phyloP scores from a whole-genome alignment of 441 rosid genomes.

The Lepidium campestre region DNA sequence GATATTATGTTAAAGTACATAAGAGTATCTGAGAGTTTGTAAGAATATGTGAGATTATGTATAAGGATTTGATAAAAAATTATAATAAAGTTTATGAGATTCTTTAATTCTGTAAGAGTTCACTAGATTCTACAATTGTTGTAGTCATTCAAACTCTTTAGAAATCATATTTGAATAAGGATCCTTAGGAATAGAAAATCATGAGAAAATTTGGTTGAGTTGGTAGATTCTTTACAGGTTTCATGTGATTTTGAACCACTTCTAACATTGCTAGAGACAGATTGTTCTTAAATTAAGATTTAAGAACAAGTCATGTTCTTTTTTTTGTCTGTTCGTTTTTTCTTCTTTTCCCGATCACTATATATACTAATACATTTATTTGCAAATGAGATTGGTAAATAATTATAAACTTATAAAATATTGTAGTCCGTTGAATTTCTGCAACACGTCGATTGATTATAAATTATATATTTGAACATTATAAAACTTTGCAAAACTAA shows the following conservation, averaged over 20 bases:
- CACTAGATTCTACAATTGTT: too few relatives aligned
- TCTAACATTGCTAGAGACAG: not conserved
- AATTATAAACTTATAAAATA: not conserved
- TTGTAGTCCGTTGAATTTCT: not conserved
- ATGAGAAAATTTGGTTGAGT: slow-evolving; percentile 3
- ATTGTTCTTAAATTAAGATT: slow-evolving; percentile 24
- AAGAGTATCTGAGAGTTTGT: too few relatives aligned
- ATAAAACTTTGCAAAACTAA: too few relatives aligned
- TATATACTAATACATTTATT: not conserved
- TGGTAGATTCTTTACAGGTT: slow-evolving; percentile 12
- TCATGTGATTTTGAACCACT: slow-evolving; percentile 6
- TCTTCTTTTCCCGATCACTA: not conserved
- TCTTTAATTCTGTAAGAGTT: too few relatives aligned
- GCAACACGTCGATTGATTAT: not conserved
- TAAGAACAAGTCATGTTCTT: slow-evolving; percentile 26
- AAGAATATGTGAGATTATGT: too few relatives aligned
- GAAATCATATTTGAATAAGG: too few relatives aligned
- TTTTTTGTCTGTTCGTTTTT: not conserved
- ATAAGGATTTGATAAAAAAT: too few relatives aligned
- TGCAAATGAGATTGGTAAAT: not conserved
- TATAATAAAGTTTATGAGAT: too few relatives aligned
- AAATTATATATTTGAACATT: not conserved
- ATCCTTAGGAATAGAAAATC: not conserved
- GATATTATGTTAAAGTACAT: too few relatives aligned
- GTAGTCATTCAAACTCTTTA: too few relatives aligned